Evolutionary conservation across 495 filamentous ascomycete species (phyloP).

Genomic region (Viridothelium virens): DNA sequence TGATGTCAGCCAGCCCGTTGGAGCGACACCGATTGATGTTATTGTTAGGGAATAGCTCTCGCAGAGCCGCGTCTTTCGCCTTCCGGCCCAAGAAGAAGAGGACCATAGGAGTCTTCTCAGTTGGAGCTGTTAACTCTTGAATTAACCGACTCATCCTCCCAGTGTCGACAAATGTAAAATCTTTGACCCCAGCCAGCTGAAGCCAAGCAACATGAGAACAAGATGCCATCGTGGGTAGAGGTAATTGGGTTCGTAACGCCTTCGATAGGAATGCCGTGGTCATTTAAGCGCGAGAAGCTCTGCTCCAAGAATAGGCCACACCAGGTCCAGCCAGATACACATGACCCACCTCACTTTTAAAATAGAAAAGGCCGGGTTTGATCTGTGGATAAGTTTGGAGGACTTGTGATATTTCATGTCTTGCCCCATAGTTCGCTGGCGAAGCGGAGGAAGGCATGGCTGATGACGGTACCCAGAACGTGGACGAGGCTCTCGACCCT

Average conservation of each 20-base stretch:
- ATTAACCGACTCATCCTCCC: not conserved
- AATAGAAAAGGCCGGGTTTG: no score
- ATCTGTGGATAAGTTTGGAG: no score
- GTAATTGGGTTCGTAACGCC: no score
- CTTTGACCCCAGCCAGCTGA: constrained; percentile 1
- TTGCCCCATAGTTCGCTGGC: no score
- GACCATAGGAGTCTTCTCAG: not conserved
- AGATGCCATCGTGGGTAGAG: not conserved
- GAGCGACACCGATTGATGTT: not conserved
- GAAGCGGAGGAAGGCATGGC: no score
- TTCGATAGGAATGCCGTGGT: not conserved
- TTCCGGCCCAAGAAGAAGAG: constrained; percentile 5
- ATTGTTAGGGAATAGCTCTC: constrained; percentile 5
- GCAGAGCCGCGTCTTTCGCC: constrained; percentile 5
- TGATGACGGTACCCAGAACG: no score
- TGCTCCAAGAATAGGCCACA: not conserved
- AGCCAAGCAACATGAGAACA: constrained; percentile 11
- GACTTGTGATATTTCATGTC: no score
- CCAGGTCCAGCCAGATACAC: no score
- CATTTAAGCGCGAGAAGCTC: not conserved
- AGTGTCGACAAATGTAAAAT: not conserved
- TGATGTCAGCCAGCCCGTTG: not conserved
- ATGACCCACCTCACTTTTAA: no score
- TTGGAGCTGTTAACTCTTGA: not conserved
- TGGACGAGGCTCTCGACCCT: no score